Evolutionary conservation across 257 asterid species (phyloP), one percentile per base, ranked within the genome.

Genomic region (Ocimum tenuiflorum): DNA sequence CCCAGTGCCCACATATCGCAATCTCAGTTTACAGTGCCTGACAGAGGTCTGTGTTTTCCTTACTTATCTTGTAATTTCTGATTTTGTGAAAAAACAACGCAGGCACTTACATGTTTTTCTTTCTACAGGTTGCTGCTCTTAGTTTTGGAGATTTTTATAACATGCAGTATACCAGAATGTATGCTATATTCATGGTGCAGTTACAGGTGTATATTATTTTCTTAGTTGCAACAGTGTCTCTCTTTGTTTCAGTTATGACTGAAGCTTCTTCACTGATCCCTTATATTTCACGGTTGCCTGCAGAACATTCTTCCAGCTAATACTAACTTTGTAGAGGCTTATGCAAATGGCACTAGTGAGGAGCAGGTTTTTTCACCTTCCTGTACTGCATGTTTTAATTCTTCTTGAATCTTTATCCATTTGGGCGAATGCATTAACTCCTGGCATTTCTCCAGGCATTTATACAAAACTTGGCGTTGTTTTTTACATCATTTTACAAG

Each of bases 401-500:
- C 18, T 57, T 15, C 8, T 53, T 14, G 4, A 22, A 24, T 46
- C 6, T 41, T 19, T 54, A 2, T 57, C 10, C 3, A 2, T 51
- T 54, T 29, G 64, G 49, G 38, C 11, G 13, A 49, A 17, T 60
- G 14, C 4, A 29, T 68, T 73, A 7, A 70, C 57, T 29, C 45
- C 50, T 59, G 0, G 59, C 41, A 35, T 33, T 43, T 70, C 36
- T 76, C 39, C 94, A 94, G 99, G 96, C 92, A 31, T 94, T 94
- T 65, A 88, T 94, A 65, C 99, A 94, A 77, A 94, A 94, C 70
- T 71, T 94, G 84, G 99, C 97, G 0, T 63, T 94, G 85, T 94
- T 90, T 75, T 85, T 94, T 78, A 90, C 99, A 58, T 88, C 99
- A 47, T 94, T 90, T 74, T 94, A 67, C 81, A 94, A 94, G 96